Evolutionary conservation across 1,139 yeast genomes (phyloP), one percentile per base, ranked within the genome.

Genomic region (Zygotorulaspora mrakii): DNA sequence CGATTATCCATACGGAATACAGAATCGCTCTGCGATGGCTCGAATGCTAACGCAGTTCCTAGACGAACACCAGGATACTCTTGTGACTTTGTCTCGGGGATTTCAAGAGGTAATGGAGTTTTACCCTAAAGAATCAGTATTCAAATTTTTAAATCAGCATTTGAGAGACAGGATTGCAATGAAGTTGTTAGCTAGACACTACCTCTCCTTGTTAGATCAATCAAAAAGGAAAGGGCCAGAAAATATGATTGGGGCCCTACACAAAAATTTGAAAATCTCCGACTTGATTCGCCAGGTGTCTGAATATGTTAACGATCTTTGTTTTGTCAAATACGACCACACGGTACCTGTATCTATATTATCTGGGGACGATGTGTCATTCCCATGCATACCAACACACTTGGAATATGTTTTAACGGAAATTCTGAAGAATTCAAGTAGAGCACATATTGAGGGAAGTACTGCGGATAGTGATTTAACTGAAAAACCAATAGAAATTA

Each of bases 331-430:
- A 61, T 89, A 86, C 53, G 95, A 89, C 53, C 80, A 79, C 49
- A 67, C 76, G 3, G 82, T 87, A 1, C 71, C 75, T 6, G 62
- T 86, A 13, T 55, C 63, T n/a, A 73, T 87, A 16, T 82, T 80
- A 37, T 61, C 62, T 40, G 79, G 80, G 8, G 57, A 57, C 24
- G 71, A 73, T 30, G 65, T 76, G 26, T 61, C 59, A 26, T 61
- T 88, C 59, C 91, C 96, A 0, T 89, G 87, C 60, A 82, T 89
- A 34, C 89, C 91, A 23, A 82, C 81, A 38, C 95, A 89, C 57
- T 64, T 91, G 37, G 96, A 89, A 61, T 89, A 91, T 57, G 78
- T 89, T 34, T 69, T 88, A 39, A 85, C 85, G 16, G 98, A 89
- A 62, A 62, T 89, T n/a, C 70, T 89, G 53, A 89, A 89, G 61